A percentile compares a stretch with the other conserved stretches of the same genome.
Evolutionary conservation across 129 eudicot genomes (phyloP).

Genomic region (Flaveria brownii): DNA sequence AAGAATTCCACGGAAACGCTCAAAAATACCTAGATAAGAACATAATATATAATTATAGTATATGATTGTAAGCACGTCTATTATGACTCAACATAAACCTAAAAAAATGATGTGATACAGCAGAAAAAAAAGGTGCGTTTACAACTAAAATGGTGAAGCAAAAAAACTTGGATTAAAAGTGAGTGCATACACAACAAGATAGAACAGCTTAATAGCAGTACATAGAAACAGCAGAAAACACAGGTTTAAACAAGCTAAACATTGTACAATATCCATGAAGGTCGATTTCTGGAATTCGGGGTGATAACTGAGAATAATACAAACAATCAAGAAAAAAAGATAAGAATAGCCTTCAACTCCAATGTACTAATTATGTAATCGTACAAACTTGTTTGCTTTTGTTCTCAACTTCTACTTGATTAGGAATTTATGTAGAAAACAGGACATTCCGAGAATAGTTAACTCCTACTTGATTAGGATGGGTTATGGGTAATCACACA

Average conservation of each 20-base stretch:
- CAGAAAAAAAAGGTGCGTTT: too few species aligned
- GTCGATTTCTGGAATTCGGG: too few species aligned
- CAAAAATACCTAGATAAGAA: conserved; percentile 72
- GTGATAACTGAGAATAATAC: too few species aligned
- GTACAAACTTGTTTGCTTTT: not conserved
- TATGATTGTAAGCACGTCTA: not conserved
- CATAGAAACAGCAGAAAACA: too few species aligned
- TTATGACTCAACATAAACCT: not conserved
- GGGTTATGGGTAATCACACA: not conserved
- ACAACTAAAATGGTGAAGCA: not conserved
- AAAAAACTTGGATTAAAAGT: not conserved
- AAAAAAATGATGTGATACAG: not conserved
- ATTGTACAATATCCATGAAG: too few species aligned
- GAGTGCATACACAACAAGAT: not conserved
- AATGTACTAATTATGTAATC: not conserved
- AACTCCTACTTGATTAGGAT: not conserved
- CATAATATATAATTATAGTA: not conserved
- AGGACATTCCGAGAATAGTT: not conserved
- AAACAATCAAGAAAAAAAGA: not conserved
- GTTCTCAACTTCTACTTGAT: not conserved
- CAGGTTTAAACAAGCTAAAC: too few species aligned
- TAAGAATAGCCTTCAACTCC: not conserved
- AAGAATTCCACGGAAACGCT: conserved; percentile 96
- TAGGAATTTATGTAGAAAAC: not conserved
- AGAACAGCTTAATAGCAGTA: not conserved